phyloP scores from a whole-genome alignment of 805 yeast species.

The Hanseniaspora nectarophila region DNA sequence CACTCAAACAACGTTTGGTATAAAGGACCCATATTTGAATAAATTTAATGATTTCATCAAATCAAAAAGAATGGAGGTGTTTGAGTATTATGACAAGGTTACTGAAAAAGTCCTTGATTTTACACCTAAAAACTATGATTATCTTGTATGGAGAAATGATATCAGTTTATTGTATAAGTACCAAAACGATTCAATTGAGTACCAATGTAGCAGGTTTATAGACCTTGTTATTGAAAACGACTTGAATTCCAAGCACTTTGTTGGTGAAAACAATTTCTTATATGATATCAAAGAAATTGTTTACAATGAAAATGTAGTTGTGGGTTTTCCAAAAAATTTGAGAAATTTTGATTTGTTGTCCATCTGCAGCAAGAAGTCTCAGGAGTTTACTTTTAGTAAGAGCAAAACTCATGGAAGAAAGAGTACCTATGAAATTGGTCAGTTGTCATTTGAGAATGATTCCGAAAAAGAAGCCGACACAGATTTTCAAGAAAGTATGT shows the following conservation, averaged over 20 bases:
- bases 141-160: conserved; percentile 15
- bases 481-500: conserved; percentile 8
- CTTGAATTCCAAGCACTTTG: conserved; percentile 56
- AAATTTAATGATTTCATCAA: conserved; percentile 58
- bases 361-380: neutral
- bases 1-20: conserved; percentile 60
- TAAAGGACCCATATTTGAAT: conserved; percentile 72
- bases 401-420: neutral
- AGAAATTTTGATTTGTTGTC: neutral
- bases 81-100: conserved; percentile 59
- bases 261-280: conserved; percentile 48
- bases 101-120: conserved; percentile 61
- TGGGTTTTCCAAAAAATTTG: neutral
- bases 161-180: neutral
- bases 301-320: neutral
- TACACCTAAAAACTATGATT: conserved; percentile 42
- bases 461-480: neutral
- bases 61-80: conserved; percentile 43
- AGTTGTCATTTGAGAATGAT: conserved; percentile 4
- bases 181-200: conserved; percentile 6
- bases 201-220: conserved; percentile 44
- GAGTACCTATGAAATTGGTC: conserved; percentile 1
- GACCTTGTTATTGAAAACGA: conserved; percentile 48
- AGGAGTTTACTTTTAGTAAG: conserved; percentile 5
- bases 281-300: conserved; percentile 28